phyloP scores from a whole-genome alignment of 352 stramenopile genomes.

The Phytopythium helicoides region DNA sequence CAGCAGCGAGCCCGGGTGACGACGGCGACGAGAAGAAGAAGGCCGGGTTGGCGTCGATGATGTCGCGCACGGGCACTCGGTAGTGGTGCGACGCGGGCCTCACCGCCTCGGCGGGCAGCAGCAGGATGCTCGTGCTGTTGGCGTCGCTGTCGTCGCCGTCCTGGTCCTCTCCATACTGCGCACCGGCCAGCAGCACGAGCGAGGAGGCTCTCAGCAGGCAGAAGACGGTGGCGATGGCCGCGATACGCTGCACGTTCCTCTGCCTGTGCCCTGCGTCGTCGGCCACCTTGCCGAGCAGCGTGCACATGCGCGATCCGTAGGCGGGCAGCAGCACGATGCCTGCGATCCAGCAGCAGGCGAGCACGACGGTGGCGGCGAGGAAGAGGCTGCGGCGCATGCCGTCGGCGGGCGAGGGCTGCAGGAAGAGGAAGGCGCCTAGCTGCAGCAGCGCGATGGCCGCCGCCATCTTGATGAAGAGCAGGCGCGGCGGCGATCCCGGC shows the following conservation, averaged over 20 bases:
- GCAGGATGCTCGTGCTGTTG: constrained; percentile 12
- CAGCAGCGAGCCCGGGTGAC: constrained; percentile 4
- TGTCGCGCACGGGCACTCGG: constrained; percentile 33
- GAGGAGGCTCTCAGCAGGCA: constrained; percentile 51
- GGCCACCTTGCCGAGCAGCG: constrained; percentile 50
- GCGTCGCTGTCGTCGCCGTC: not conserved
- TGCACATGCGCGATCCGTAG: constrained; percentile 54
- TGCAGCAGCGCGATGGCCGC: constrained; percentile 46
- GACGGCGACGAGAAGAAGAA: constrained; percentile 58
- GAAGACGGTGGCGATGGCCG: constrained; percentile 49
- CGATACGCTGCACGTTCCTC: constrained; percentile 59
- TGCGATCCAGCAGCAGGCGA: constrained; percentile 45
- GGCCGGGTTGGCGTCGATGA: constrained; percentile 57
- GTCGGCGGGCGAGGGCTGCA: constrained; percentile 22
- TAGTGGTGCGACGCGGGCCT: constrained; percentile 9
- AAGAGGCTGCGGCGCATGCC: constrained; percentile 37
- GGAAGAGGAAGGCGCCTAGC: constrained; percentile 41
- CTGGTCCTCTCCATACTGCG: constrained; percentile 25
- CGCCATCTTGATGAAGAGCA: constrained; percentile 58
- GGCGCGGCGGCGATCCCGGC: constrained; percentile 22
- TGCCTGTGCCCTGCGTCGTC: constrained; percentile 46
- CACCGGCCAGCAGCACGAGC: constrained; percentile 40
- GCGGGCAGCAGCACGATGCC: constrained; percentile 50
- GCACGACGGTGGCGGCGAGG: constrained; percentile 39
- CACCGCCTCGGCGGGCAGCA: not conserved